Conservation (phyloP, 1,284 basidiomycete species). For the Ceratobasidium theobromae region DNA sequence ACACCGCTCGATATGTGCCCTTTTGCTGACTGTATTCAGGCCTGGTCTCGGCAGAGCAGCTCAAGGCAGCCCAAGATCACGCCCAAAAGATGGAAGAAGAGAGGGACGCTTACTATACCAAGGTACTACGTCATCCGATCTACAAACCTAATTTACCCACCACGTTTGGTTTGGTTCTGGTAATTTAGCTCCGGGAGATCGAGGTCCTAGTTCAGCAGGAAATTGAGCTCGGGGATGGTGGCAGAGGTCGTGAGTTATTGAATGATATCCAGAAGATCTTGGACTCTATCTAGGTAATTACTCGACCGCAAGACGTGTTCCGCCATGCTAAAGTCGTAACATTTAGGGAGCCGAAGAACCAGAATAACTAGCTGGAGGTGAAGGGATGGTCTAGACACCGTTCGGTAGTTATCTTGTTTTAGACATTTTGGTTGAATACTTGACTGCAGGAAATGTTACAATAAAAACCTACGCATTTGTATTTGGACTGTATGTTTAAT, state of each 20-base stretch:
- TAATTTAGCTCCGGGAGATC: conserved; percentile 87
- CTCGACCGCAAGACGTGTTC: too few species aligned
- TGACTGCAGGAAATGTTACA: too few species aligned
- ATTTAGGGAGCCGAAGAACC: too few species aligned
- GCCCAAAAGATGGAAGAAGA: conserved; percentile 91
- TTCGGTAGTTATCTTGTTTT: too few species aligned
- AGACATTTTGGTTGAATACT: too few species aligned
- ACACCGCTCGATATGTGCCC: conserved; percentile 62
- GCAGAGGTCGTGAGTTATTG: conserved; percentile 68
- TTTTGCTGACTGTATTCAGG: conserved; percentile 6
- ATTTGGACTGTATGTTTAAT: too few species aligned
- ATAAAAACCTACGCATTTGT: too few species aligned
- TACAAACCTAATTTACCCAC: conserved; percentile 41
- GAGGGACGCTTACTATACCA: conserved; percentile 97
- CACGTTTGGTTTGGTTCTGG: too few species aligned
- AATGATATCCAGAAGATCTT: conserved; percentile 89
- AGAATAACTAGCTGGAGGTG: too few species aligned
- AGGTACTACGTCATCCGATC: too few species aligned
- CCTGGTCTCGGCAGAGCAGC: conserved; percentile 39
- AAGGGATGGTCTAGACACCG: too few species aligned
- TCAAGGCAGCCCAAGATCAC: conserved; percentile 68
- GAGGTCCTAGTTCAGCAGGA: conserved; percentile 88
- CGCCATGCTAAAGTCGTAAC: too few species aligned
- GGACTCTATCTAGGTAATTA: conserved; percentile 94
- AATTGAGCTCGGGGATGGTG: conserved; percentile 61